These are phyloP conservation scores for Mortierella sp. DNA, from an alignment of 371 early-diverging fungal species.

Conservation along the genomic window DNA sequence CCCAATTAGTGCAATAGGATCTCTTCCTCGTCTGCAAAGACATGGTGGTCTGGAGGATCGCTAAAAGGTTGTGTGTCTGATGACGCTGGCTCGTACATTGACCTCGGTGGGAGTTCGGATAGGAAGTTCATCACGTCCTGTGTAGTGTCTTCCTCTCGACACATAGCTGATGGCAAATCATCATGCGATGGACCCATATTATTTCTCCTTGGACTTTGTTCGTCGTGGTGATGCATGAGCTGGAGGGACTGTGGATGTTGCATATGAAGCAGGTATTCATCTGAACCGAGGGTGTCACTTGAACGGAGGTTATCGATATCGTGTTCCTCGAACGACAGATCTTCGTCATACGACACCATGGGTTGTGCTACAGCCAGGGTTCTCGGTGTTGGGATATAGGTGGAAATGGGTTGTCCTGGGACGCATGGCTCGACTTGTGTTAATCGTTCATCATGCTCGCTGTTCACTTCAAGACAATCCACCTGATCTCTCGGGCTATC, in stretches of 20 bases:
- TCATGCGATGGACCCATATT: background rate
- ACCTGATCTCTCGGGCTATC: too few species aligned
- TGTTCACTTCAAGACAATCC: too few species aligned
- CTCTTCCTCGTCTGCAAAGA: background rate
- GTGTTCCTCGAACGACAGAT: too few species aligned
- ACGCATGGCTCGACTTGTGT: too few species aligned
- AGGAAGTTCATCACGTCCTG: slow-evolving; percentile 6
- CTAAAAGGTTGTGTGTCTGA: slow-evolving; percentile 4
- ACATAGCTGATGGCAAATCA: slow-evolving; percentile 6
- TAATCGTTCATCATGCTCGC: too few species aligned
- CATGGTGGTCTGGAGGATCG: slow-evolving; percentile 1
- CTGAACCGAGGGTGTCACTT: slow-evolving; percentile 3
- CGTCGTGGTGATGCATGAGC: background rate
- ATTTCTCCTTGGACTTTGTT: background rate
- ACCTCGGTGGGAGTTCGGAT: background rate
- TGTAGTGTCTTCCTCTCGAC: background rate
- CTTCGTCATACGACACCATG: too few species aligned
- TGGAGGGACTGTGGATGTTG: background rate
- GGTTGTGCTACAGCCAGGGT: too few species aligned
- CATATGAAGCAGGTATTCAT: slow-evolving; percentile 18
- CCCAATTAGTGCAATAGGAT: too few species aligned
- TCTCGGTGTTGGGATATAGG: background rate
- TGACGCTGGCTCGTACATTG: background rate
- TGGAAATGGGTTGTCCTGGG: too few species aligned
- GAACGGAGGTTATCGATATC: too few species aligned